Evolutionary conservation across 768 basidiomycete genomes (phyloP), one percentile per base, ranked within the genome.

Genomic region (Mrakia blollopis): DNA sequence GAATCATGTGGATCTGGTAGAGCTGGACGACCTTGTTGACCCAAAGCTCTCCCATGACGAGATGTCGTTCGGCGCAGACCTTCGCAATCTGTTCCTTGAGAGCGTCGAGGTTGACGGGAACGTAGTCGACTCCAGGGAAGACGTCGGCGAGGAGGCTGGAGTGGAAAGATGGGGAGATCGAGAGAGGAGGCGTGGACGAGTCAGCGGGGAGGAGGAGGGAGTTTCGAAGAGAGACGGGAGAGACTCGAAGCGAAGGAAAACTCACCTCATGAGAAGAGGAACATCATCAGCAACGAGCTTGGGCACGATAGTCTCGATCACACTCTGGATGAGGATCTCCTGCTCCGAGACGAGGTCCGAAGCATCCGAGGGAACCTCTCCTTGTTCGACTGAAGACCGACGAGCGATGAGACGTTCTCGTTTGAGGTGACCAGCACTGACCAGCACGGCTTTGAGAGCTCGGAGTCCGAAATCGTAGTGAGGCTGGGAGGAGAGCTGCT

Each of bases 401-500:
- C 52, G 32, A 18, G 44, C 65, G 16, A 71, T 74, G 62, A 96
- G 85, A 30, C 94, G 89, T 84, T 94, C 92, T 79, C 97, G 90
- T 85, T 98, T 99, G 79, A 99, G 87, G 78, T 97, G 95, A 88
- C 97, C 97, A 62, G 97, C 97, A 82, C 94, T 97, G 21, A 93
- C 90, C 39, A 99, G 87, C 8, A 99, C 97, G 39, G 97, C 92
- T 83, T 99, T 99, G 75, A 99, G 87, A 5, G 97, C 97, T 79
- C 97, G 93, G 44, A 99, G 87, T 85, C 97, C 97, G 81, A 99
- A 99, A 86, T 99, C 97, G 82, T 99, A 99, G 85, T 99, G 97
- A 2, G 95, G 94, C 81, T 99, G 97, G 32, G 92, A 89, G 0
- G 97, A 98, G 30, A 98, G 88, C 80, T 98, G 96, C 81, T 98